These are phyloP conservation scores for Pseudozyma tsukubaensis DNA, from an alignment of 1,284 basidiomycete genomes.

Conservation along the genomic window DNA sequence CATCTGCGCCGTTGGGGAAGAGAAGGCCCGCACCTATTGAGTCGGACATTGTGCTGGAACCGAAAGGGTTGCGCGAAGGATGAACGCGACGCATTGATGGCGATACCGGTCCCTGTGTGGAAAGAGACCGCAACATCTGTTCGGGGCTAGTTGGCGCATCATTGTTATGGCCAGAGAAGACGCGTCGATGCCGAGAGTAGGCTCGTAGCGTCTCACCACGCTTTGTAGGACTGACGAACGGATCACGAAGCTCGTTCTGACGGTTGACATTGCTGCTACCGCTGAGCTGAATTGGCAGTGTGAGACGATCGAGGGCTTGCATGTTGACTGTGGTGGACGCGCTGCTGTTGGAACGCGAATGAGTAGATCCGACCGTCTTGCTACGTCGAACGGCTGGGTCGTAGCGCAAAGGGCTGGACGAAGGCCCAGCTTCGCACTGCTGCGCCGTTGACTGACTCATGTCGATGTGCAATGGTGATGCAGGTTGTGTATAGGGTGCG, in stretches of 20 bases:
- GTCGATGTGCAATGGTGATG: conserved; percentile 5
- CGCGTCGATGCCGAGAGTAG: conserved; percentile 35
- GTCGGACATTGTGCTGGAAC: not conserved
- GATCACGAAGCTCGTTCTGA: conserved; percentile 15
- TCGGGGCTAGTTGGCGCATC: conserved; percentile 15
- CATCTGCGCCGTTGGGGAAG: conserved; percentile 8
- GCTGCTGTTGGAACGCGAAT: conserved; percentile 3
- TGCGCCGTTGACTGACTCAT: conserved; percentile 20
- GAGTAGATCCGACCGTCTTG: conserved; percentile 28
- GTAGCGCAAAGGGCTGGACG: conserved; percentile 12
- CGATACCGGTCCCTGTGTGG: conserved; percentile 10
- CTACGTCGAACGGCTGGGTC: conserved; percentile 21
- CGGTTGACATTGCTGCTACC: not conserved
- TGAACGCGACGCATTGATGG: conserved; percentile 11
- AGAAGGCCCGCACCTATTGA: conserved; percentile 3
- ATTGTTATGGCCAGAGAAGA: conserved; percentile 27
- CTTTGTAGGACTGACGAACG: conserved; percentile 25
- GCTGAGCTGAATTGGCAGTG: conserved; percentile 19
- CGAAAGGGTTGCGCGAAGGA: conserved; percentile 8
- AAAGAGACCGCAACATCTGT: conserved; percentile 9
- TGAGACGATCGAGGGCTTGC: conserved; percentile 10
- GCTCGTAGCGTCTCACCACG: conserved; percentile 38
- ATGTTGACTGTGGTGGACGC: not conserved
- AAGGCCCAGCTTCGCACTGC: conserved; percentile 24
- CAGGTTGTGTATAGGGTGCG: not conserved